Percentiles rank a stretch among this genome's conserved stretches.
Conservation (phyloP, 257 asterid species). For the Pogostemon cablin region DNA sequence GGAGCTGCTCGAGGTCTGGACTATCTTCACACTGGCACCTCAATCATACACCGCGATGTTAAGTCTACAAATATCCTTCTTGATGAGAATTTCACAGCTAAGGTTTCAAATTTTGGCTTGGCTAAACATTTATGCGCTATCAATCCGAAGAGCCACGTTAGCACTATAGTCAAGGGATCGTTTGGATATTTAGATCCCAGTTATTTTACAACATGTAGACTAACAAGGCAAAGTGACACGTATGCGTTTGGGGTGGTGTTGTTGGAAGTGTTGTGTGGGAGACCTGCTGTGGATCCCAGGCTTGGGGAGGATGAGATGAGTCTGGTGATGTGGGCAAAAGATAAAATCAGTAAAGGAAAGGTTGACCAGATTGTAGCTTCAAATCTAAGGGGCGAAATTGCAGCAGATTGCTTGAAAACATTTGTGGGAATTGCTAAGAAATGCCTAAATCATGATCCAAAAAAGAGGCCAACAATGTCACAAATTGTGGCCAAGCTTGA, state of each 20-base stretch:
- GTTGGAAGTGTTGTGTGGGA: slow-evolving; percentile 27
- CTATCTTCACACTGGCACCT: slow-evolving; percentile 13
- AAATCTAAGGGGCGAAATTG: slow-evolving; percentile 28
- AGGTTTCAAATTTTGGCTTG: slow-evolving; percentile 18
- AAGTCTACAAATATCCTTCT: slow-evolving; percentile 7
- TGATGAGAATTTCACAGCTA: not conserved
- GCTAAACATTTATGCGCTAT: not conserved
- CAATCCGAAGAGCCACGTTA: not conserved
- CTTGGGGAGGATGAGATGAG: not conserved
- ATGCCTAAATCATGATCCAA: too few relatives aligned
- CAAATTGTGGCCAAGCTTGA: slow-evolving; percentile 14
- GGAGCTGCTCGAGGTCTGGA: slow-evolving; percentile 20
- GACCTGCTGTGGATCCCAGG: not conserved
- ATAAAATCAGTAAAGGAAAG: slow-evolving; percentile 13
- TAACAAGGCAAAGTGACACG: slow-evolving; percentile 3
- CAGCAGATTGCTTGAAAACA: not conserved
- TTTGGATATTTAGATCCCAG: slow-evolving; percentile 18
- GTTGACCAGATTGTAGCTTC: too few relatives aligned
- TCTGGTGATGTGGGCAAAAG: not conserved
- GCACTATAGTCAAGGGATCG: slow-evolving; percentile 3
- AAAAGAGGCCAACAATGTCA: not conserved
- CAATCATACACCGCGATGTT: slow-evolving; percentile 14
- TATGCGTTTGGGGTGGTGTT: slow-evolving; percentile 19
- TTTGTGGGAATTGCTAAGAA: not conserved
- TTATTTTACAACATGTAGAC: not conserved